phyloP scores from a whole-genome alignment of 2,329 filamentous ascomycete species.

The Drechslerella coelobrocha region DNA sequence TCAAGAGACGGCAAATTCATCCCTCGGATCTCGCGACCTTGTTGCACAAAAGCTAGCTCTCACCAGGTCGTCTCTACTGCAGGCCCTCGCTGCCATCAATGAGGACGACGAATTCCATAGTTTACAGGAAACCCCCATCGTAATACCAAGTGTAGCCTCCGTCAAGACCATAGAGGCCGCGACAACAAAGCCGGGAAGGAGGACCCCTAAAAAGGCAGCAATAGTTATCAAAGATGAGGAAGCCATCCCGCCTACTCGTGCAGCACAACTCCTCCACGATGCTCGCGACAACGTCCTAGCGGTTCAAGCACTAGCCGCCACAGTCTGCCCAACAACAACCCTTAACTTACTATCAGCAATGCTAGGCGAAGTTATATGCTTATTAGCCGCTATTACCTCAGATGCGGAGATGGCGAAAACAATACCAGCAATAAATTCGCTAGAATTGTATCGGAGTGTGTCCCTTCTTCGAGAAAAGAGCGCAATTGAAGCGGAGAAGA shows the following conservation, averaged over 20 bases:
- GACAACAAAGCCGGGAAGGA: constrained; percentile 55
- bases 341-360: constrained; percentile 70
- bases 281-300: constrained; percentile 72
- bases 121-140: constrained; percentile 75
- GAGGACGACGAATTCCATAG: constrained; percentile 85
- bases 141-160: constrained; percentile 58
- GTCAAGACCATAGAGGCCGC: constrained; percentile 58
- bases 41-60: constrained; percentile 67
- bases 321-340: constrained; percentile 64
- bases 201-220: constrained; percentile 50
- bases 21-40: constrained; percentile 59
- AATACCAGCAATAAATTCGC: constrained; percentile 66
- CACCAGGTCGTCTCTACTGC: constrained; percentile 71
- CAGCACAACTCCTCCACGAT: constrained; percentile 66
- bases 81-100: constrained; percentile 75
- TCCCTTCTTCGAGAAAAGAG: constrained; percentile 72
- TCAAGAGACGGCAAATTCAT: constrained; percentile 62
- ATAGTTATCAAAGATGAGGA: constrained; percentile 51
- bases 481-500: constrained; percentile 62
- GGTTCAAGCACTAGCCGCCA: constrained; percentile 66
- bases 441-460: constrained; percentile 74
- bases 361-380: constrained; percentile 70
- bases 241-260: constrained; percentile 52
- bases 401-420: constrained; percentile 60
- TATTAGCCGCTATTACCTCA: constrained; percentile 69